Evolutionary conservation across 108 stramenopile species (phyloP).

Genomic region (Cyclotella choctawhatcheeana): DNA sequence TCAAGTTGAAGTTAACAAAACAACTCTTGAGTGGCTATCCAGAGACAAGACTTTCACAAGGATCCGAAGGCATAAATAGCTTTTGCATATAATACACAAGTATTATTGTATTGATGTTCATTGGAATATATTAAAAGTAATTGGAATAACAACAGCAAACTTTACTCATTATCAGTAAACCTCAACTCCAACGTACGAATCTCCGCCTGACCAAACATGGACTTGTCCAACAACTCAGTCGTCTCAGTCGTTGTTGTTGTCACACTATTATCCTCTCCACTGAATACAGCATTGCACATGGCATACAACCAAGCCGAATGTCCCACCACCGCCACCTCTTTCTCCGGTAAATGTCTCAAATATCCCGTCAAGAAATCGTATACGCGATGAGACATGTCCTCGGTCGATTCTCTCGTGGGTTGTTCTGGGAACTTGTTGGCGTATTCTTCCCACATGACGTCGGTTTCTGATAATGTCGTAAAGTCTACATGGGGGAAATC

Average conservation of each 20-base stretch:
- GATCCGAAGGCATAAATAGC: too few relatives aligned
- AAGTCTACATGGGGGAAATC: constrained; percentile 78
- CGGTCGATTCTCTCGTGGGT: constrained; percentile 33
- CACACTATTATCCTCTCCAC: background rate
- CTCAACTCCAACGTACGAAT: constrained; percentile 32
- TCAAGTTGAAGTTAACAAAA: too few relatives aligned
- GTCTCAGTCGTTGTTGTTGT: too few relatives aligned
- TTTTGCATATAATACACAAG: too few relatives aligned
- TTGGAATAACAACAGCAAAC: background rate
- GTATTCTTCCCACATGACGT: constrained; percentile 49
- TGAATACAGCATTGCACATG: constrained; percentile 45
- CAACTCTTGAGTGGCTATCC: too few relatives aligned
- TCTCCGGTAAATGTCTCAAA: constrained; percentile 25
- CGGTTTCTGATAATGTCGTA: constrained; percentile 40
- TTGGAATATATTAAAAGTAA: background rate
- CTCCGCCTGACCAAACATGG: constrained; percentile 51
- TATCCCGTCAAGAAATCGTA: constrained; percentile 40
- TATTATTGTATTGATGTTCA: too few relatives aligned
- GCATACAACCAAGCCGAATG: constrained; percentile 49
- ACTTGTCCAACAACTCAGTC: background rate
- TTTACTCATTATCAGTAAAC: constrained; percentile 13
- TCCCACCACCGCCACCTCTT: constrained; percentile 46
- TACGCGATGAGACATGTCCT: constrained; percentile 35
- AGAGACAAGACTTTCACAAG: too few relatives aligned
- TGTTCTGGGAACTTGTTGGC: constrained; percentile 7